Conservation (phyloP, 2,329 filamentous ascomycete genomes). For the Fulvia fulva region DNA sequence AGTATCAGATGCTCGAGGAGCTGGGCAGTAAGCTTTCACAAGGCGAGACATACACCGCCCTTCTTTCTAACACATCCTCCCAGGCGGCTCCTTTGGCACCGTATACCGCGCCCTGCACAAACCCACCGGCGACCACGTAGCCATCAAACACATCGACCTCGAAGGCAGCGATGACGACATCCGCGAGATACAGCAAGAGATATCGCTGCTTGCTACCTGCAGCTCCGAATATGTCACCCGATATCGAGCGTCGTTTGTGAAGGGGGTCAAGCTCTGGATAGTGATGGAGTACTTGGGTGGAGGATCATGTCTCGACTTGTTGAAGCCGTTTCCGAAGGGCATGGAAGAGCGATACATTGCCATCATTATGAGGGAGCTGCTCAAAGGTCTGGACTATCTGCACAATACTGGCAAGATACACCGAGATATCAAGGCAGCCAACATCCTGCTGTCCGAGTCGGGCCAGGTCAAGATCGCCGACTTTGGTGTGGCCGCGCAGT, state of each 20-base stretch:
- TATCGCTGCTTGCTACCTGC: constrained; percentile 90
- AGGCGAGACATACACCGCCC: neutral
- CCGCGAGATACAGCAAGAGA: constrained; percentile 95
- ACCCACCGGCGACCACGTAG: constrained; percentile 84
- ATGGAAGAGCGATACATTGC: constrained; percentile 90
- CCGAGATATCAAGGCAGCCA: constrained; percentile 96
- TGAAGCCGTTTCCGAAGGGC: constrained; percentile 70
- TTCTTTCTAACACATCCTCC: constrained; percentile 4
- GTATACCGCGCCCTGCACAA: constrained; percentile 97
- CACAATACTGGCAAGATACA: constrained; percentile 95
- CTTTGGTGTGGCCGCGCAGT: constrained; percentile 92
- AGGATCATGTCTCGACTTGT: constrained; percentile 87
- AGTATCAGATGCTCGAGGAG: constrained; percentile 94
- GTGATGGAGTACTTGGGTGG: constrained; percentile 98
- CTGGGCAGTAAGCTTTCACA: constrained; percentile 73
- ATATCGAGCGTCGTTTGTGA: constrained; percentile 94
- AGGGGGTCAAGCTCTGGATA: constrained; percentile 96
- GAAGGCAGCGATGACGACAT: constrained; percentile 99
- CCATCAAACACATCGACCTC: constrained; percentile 98
- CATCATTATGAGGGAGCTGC: constrained; percentile 86
- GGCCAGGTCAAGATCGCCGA: constrained; percentile 90
- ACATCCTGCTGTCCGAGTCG: constrained; percentile 86
- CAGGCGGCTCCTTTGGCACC: constrained; percentile 90
- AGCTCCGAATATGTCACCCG: constrained; percentile 90
- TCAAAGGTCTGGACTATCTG: constrained; percentile 87